phyloP scores from a whole-genome alignment of 2,329 filamentous ascomycete species.

The Phaeomoniella chlamydospora region DNA sequence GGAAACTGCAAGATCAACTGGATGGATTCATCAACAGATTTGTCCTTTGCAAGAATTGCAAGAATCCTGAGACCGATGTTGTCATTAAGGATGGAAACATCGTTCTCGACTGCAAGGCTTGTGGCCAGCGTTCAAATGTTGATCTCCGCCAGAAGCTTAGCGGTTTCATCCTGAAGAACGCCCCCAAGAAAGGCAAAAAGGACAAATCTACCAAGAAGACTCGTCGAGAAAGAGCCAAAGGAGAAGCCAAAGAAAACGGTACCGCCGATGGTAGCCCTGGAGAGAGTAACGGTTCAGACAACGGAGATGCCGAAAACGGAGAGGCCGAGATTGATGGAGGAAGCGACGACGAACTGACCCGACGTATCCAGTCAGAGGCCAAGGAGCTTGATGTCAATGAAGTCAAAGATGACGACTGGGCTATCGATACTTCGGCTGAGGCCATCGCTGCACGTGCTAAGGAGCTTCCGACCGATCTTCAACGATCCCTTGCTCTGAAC shows the following conservation, averaged over 20 bases:
- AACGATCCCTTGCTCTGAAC: constrained; percentile 74
- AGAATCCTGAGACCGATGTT: constrained; percentile 96
- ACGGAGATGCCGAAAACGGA: constrained; percentile 46
- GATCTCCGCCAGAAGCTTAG: constrained; percentile 91
- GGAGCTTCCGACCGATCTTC: constrained; percentile 85
- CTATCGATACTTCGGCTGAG: constrained; percentile 89
- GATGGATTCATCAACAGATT: constrained; percentile 98
- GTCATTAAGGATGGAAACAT: constrained; percentile 89
- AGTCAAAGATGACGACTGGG: constrained; percentile 81
- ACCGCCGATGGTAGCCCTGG: constrained; percentile 45
- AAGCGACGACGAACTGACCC: constrained; percentile 85
- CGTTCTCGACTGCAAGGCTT: constrained; percentile 94
- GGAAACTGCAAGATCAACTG: constrained; percentile 94
- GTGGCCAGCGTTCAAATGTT: constrained; percentile 81
- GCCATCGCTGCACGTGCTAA: constrained; percentile 90
- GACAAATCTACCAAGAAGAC: constrained; percentile 92
- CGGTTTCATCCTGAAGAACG: constrained; percentile 93
- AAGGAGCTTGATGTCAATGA: constrained; percentile 58
- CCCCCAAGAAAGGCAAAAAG: constrained; percentile 86
- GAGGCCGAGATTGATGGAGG: constrained; percentile 54
- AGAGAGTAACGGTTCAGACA: constrained; percentile 50
- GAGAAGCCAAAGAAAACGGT: constrained; percentile 37
- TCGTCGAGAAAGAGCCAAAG: constrained; percentile 63
- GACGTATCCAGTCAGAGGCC: constrained; percentile 53
- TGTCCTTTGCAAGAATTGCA: constrained; percentile 98